A percentile compares a stretch with the other conserved stretches of the same genome.
These are phyloP conservation scores for Microbotryomycetes sp. DNA, from an alignment of 1,284 basidiomycete genomes.

Conservation along the genomic window DNA sequence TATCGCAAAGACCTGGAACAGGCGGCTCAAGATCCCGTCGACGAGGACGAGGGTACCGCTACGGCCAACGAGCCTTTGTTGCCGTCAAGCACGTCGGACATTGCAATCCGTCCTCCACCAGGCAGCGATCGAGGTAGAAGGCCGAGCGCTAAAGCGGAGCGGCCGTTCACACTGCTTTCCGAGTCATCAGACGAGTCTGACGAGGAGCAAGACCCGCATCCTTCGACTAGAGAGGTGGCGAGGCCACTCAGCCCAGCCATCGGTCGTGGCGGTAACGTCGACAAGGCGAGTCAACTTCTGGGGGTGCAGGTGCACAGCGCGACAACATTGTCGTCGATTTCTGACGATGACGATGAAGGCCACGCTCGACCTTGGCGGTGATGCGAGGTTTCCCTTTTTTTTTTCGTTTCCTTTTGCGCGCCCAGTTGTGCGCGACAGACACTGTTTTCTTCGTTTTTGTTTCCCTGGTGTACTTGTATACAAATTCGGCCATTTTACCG, in stretches of 20 bases:
- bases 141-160: neutral
- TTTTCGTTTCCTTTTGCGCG: neutral
- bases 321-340: neutral
- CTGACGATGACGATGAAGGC: no score
- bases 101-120: neutral
- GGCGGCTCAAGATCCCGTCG: slow-evolving; percentile 17
- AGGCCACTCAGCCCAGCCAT: neutral
- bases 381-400: no score
- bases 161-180: slow-evolving; percentile 1
- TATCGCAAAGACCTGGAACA: slow-evolving; percentile 30
- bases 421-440: neutral
- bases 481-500: no score
- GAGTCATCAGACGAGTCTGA: neutral
- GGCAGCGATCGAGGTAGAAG: neutral
- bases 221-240: neutral
- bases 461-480: no score
- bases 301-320: slow-evolving; percentile 12
- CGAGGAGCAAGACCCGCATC: neutral
- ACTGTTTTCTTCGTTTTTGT: neutral
- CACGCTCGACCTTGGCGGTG: neutral
- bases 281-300: slow-evolving; percentile 20
- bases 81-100: neutral
- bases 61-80: neutral
- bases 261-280: neutral
- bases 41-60: neutral